Evolutionary conservation across 2,329 filamentous ascomycete species (phyloP).

Genomic region (Fusarium circinatum): DNA sequence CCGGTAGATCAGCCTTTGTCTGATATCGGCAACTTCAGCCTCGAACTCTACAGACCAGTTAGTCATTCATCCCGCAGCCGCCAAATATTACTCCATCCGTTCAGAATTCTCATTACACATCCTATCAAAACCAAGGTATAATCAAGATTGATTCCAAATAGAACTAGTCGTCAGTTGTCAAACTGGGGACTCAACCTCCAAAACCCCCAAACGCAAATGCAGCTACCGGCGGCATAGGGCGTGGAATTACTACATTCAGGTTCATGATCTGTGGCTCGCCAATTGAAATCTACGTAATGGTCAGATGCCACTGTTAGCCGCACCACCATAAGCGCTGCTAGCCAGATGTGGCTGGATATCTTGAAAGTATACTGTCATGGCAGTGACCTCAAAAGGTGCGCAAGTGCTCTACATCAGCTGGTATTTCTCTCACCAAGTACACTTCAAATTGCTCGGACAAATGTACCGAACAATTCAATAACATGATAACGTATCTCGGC

Average conservation of each 20-base stretch:
- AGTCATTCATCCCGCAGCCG: neutral
- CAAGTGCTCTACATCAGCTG: neutral
- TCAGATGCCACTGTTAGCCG: conserved; percentile 35
- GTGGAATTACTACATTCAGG: neutral
- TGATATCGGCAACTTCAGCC: neutral
- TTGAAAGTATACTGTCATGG: neutral
- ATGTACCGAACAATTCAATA: neutral
- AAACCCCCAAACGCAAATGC: neutral
- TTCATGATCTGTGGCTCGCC: conserved; percentile 22
- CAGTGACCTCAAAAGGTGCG: neutral
- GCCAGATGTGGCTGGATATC: neutral
- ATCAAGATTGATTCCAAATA: neutral
- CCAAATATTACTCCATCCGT: neutral
- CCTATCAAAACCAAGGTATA: neutral
- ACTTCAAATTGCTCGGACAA: conserved; percentile 3
- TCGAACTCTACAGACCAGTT: neutral
- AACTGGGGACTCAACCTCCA: neutral
- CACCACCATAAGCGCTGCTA: conserved; percentile 13
- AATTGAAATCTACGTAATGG: conserved; percentile 34
- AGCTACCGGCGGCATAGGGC: neutral
- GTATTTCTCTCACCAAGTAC: neutral
- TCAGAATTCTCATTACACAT: neutral
- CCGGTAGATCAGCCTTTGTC: conserved; percentile 1
- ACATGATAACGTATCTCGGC: neutral
- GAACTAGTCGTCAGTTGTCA: neutral